These are phyloP conservation scores for Beauveria caledonica DNA, from an alignment of 2,329 filamentous ascomycete genomes.

Conservation along the genomic window DNA sequence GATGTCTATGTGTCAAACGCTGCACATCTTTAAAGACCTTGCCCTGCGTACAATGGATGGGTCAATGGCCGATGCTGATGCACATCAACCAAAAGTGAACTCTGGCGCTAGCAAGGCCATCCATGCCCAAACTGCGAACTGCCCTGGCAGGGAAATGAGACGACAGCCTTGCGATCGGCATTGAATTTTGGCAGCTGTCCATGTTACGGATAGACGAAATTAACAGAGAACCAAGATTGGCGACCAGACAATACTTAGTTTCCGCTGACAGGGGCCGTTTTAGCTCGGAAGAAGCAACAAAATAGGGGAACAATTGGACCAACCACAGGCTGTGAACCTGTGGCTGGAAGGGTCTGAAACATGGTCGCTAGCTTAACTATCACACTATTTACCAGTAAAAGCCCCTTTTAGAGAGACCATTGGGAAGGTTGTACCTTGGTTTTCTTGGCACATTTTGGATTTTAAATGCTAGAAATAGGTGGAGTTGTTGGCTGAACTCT, in stretches of 20 bases:
- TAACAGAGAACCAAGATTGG: background rate
- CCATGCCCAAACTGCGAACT: background rate
- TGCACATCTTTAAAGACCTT: too few relatives aligned
- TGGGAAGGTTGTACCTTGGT: background rate
- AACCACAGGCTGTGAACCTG: background rate
- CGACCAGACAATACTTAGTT: background rate
- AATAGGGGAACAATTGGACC: background rate
- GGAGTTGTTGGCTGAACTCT: background rate
- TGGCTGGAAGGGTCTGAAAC: constrained; percentile 3
- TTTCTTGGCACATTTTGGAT: background rate
- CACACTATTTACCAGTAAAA: background rate
- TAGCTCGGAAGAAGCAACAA: background rate
- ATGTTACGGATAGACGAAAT: background rate
- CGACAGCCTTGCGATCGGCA: background rate
- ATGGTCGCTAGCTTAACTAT: background rate
- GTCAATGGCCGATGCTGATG: too few relatives aligned
- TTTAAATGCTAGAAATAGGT: background rate
- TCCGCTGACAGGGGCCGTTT: background rate
- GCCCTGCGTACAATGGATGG: too few relatives aligned
- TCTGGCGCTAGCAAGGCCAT: background rate
- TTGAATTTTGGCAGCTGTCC: background rate
- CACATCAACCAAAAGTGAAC: too few relatives aligned
- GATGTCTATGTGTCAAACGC: too few relatives aligned
- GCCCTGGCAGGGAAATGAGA: constrained; percentile 4
- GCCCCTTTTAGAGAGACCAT: background rate